Conservation (phyloP, 169 alveolate species). For the Amoebophrya sp. region DNA sequence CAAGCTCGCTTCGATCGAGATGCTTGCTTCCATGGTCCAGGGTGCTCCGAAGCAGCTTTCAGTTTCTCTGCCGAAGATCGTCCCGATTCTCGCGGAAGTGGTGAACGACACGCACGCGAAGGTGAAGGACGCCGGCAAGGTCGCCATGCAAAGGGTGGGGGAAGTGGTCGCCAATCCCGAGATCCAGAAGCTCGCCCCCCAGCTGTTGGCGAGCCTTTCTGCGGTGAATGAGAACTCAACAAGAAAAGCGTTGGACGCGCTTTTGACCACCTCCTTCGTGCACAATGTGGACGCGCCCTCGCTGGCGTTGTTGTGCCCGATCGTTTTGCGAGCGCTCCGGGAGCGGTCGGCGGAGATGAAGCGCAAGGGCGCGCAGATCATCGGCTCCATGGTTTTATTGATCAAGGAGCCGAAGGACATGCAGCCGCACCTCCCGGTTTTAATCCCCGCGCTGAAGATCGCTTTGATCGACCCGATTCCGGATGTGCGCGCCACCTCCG, state of each 20-base stretch:
- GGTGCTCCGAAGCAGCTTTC: slow-evolving; percentile 34
- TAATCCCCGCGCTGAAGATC: slow-evolving; percentile 35
- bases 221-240: slow-evolving; percentile 23
- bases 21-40: slow-evolving; percentile 36
- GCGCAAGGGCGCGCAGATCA: slow-evolving; percentile 39
- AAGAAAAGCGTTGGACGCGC: slow-evolving; percentile 23
- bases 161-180: slow-evolving; percentile 19
- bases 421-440: slow-evolving; percentile 35
- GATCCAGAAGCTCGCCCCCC: slow-evolving; percentile 3
- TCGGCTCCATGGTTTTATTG: slow-evolving; percentile 38
- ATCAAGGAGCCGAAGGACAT: slow-evolving; percentile 34
- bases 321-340: slow-evolving; percentile 32
- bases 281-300: slow-evolving; percentile 36
- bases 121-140: slow-evolving; percentile 7
- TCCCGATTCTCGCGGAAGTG: slow-evolving; percentile 25
- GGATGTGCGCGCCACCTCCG: slow-evolving; percentile 42
- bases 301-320: slow-evolving; percentile 31
- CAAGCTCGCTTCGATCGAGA: slow-evolving; percentile 41
- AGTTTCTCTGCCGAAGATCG: slow-evolving; percentile 21
- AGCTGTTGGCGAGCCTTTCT: slow-evolving; percentile 4
- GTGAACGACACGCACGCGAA: slow-evolving; percentile 20
- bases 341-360: slow-evolving; percentile 38
- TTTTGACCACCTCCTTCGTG: slow-evolving; percentile 28
- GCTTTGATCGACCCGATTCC: slow-evolving; percentile 44
- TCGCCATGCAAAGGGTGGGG: slow-evolving; percentile 16